Percentiles rank a stretch among this genome's conserved stretches.
phyloP scores from a whole-genome alignment of 78 protist genomes.

The Dictyostelium purpureum region DNA sequence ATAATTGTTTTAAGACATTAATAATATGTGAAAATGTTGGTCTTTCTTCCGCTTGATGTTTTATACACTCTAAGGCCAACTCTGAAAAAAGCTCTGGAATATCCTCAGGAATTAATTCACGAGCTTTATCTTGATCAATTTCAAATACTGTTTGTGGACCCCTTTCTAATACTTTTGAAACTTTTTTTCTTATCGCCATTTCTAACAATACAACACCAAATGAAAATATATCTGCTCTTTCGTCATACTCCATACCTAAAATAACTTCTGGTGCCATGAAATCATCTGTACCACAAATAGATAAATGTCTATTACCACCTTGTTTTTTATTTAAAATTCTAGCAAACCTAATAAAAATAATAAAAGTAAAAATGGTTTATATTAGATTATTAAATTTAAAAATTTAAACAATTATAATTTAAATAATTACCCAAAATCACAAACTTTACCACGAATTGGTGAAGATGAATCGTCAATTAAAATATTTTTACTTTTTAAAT shows the following conservation, averaged over 20 bases:
- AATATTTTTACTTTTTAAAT: constrained; percentile 69
- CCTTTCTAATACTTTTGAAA: constrained; percentile 48
- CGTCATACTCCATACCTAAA: constrained; percentile 77
- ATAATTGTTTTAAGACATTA: constrained; percentile 30
- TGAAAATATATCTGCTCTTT: constrained; percentile 71
- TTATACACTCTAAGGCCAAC: constrained; percentile 50
- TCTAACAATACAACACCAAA: constrained; percentile 69
- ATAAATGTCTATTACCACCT: constrained; percentile 51
- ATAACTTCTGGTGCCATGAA: constrained; percentile 69
- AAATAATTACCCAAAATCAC: constrained; percentile 56
- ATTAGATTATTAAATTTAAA: no score
- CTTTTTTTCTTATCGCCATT: constrained; percentile 34
- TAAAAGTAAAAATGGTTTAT: neutral
- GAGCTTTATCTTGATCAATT: constrained; percentile 38
- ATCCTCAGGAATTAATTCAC: constrained; percentile 45
- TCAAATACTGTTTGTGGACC: constrained; percentile 72
- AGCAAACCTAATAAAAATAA: constrained; percentile 34
- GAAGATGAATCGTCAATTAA: constrained; percentile 42
- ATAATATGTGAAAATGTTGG: constrained; percentile 67
- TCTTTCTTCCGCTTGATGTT: constrained; percentile 39
- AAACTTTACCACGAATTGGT: constrained; percentile 63
- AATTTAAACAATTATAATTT: neutral
- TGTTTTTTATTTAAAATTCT: constrained; percentile 52
- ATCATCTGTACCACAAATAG: constrained; percentile 58
- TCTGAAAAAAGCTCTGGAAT: constrained; percentile 50